Base-by-base conservation (phyloP, 177 flowering plant species). In the Tripterygium wilfordii region DNA sequence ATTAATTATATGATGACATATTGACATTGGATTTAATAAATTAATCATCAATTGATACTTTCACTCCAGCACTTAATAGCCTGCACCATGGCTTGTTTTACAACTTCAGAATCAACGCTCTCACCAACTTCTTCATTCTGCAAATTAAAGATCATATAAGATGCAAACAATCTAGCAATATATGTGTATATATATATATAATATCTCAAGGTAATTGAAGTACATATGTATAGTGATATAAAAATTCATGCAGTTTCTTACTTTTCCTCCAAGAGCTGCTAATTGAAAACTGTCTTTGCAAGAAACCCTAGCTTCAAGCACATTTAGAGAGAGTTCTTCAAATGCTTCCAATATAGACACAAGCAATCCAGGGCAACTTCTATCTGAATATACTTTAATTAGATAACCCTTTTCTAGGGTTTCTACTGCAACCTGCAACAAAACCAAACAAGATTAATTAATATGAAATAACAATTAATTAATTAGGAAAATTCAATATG, bases 61-160 rank as follows among this genome's bases (percentile, higher is more conserved):
- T n/a, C 77, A 23, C 54, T 79, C 82, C 87, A 80, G 52, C 66
- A 68, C 66, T 63, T 67, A 55, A 87, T 79, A 3, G 95, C 90
- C 20, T 78, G 71, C 45, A 66, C 42, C 45, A 90, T 77, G 33
- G 83, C 79, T 57, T 78, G 80, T 59, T 79, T 75, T 64, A 90
- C 87, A 42, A 43, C 68, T 33, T 80, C 74, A n/a, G 81, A 83
- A 71, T 78, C 81, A 16, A 82, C 56, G 38, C 22, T 63, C 56
- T 82, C 87, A 14, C 54, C 73, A 32, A 69, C 49, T 44, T 62
- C 85, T 60, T 79, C 78, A 62, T 61, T 56, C 91, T 85, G 72
- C 41, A n/a, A n/a, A n/a, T n/a, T n/a, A n/a, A n/a, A n/a, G n/a
- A n/a, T n/a, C n/a, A n/a, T n/a, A n/a, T n/a, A 61, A 48, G 39